Percentiles rank a stretch among this genome's conserved stretches.
phyloP scores from a whole-genome alignment of 179 eudicot species.

The Actinidia polygama region DNA sequence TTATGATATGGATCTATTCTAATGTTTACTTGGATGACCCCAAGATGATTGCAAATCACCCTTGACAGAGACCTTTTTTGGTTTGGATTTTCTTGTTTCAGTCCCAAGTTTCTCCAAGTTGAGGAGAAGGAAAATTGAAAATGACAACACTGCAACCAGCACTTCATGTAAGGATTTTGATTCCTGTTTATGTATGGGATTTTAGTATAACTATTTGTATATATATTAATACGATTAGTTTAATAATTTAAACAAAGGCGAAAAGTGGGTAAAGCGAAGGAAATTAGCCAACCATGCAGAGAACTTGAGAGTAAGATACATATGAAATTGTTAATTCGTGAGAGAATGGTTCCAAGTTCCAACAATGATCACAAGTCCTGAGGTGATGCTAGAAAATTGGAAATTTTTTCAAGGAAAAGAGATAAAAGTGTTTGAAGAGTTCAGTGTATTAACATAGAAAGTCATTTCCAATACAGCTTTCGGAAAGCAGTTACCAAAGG shows the following conservation, averaged over 20 bases:
- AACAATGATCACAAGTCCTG: not conserved
- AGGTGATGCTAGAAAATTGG: conserved; percentile 23
- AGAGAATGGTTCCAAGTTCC: conserved; percentile 25
- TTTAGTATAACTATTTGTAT: too few species aligned
- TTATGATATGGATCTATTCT: not conserved
- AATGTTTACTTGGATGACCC: conserved; percentile 5
- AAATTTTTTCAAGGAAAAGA: conserved; percentile 10
- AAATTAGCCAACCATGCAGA: conserved; percentile 19
- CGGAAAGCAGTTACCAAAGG: conserved; percentile 25
- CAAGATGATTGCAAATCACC: not conserved
- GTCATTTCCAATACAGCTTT: conserved; percentile 26
- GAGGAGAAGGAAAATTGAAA: too few species aligned
- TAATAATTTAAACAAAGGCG: not conserved
- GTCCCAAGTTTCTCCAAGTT: too few species aligned
- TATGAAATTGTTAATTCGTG: not conserved
- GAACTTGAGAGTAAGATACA: conserved; percentile 14
- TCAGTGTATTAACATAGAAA: conserved; percentile 13
- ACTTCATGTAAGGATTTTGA: too few species aligned
- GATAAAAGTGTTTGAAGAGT: conserved; percentile 28
- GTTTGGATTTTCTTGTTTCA: not conserved
- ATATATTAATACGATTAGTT: too few species aligned
- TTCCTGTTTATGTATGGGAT: too few species aligned
- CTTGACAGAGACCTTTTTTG: not conserved
- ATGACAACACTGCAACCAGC: too few species aligned
- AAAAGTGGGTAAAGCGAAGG: conserved; percentile 23